These are phyloP conservation scores for Globisporangium heterothallicum DNA, from an alignment of 352 stramenopile genomes.

Conservation along the genomic window DNA sequence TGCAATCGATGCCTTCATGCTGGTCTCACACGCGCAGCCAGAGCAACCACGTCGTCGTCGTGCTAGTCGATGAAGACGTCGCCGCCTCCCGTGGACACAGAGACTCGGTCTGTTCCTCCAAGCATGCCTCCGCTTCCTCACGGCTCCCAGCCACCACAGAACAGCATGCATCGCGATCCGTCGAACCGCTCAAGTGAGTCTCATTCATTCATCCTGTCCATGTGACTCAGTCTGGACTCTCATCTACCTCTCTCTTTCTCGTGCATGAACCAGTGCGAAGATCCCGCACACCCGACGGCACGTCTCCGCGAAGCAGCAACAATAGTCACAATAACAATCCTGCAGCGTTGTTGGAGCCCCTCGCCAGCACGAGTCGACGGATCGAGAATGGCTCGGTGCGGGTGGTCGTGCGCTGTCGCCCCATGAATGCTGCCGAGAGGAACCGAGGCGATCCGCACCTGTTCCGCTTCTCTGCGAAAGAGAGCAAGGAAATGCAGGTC, in stretches of 20 bases:
- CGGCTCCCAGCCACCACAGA: background rate
- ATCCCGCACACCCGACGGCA: conserved; percentile 6
- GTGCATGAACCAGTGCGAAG: conserved; percentile 1
- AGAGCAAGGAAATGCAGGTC: conserved; percentile 46
- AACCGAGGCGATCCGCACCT: conserved; percentile 40
- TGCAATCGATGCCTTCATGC: background rate
- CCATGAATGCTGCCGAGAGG: conserved; percentile 49
- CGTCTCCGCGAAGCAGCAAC: background rate
- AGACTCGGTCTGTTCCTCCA: background rate
- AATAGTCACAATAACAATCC: conserved; percentile 2
- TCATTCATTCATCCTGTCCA: background rate
- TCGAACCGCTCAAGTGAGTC: conserved; percentile 1
- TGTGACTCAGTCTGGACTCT: background rate
- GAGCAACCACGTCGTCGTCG: background rate
- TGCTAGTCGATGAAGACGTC: conserved; percentile 1
- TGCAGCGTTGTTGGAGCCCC: background rate
- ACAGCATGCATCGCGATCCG: conserved; percentile 7
- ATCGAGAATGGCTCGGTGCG: conserved; percentile 30
- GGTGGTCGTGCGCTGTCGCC: conserved; percentile 58
- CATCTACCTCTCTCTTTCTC: background rate
- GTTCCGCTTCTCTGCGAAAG: conserved; percentile 49
- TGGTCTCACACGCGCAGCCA: background rate
- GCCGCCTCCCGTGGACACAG: background rate
- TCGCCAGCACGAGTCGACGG: background rate
- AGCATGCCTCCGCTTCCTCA: too few species aligned